A percentile compares a stretch with the other conserved stretches of the same genome.
Evolutionary conservation across 2,329 filamentous ascomycete species (phyloP).

Genomic region (Fusarium sp.): DNA sequence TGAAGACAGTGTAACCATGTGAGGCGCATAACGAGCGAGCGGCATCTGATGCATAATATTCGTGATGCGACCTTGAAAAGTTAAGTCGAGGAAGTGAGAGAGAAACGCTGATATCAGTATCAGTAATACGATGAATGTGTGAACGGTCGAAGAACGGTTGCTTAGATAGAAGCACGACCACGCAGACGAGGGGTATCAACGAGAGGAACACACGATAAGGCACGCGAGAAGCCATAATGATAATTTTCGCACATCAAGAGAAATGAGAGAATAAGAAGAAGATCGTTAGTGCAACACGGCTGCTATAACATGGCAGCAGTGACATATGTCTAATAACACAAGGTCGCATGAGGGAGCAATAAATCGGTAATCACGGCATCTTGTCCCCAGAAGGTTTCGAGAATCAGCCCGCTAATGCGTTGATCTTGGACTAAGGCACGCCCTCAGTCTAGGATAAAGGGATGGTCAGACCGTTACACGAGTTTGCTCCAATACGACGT

Average conservation of each 20-base stretch:
- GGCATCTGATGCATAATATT: conserved; percentile 45
- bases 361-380: conserved; percentile 11
- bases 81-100: conserved; percentile 39
- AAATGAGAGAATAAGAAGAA: neutral
- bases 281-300: neutral
- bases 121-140: conserved; percentile 29
- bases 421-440: neutral
- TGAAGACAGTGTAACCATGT: conserved; percentile 47
- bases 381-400: neutral
- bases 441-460: neutral
- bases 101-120: conserved; percentile 35
- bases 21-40: conserved; percentile 45
- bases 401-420: neutral
- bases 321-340: neutral
- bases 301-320: neutral
- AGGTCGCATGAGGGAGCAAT: neutral
- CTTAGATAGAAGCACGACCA: conserved; percentile 25
- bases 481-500: neutral
- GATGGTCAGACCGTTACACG: neutral
- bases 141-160: conserved; percentile 31
- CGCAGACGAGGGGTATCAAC: conserved; percentile 13
- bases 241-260: neutral
- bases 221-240: conserved; percentile 16
- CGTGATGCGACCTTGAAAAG: conserved; percentile 35
- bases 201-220: conserved; percentile 13